A percentile compares a stretch with the other conserved stretches of the same genome.
Evolutionary conservation across 495 filamentous ascomycete species (phyloP).

Genomic region (Thermochaetoides thermophila): DNA sequence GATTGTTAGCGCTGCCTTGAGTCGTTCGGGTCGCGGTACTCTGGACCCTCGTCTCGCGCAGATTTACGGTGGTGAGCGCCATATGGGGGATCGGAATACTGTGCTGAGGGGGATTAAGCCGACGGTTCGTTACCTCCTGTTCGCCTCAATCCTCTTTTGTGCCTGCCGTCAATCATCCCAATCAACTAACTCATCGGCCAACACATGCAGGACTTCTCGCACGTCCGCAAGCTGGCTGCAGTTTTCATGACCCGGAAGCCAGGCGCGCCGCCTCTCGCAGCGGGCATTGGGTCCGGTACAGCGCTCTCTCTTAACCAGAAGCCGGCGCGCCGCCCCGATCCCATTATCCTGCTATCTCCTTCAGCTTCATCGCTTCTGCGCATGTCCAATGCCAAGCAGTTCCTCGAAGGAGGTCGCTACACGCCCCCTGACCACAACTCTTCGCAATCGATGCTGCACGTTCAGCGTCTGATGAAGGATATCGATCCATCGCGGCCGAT

Average conservation of each 20-base stretch:
- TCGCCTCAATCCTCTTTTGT: no score
- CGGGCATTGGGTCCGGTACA: constrained; percentile 17
- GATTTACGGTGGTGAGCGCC: constrained; percentile 82
- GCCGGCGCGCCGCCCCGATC: constrained; percentile 53
- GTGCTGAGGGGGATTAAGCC: constrained; percentile 79
- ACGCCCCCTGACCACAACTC: constrained; percentile 55
- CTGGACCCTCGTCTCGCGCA: constrained; percentile 68
- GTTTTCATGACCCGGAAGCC: constrained; percentile 57
- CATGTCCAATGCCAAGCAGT: constrained; percentile 91
- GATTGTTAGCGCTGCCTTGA: constrained; percentile 32
- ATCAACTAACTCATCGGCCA: neutral
- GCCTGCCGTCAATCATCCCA: no score
- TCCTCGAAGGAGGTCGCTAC: constrained; percentile 77
- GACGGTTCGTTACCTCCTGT: constrained; percentile 42
- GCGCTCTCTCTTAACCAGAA: constrained; percentile 34
- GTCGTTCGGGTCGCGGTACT: constrained; percentile 41
- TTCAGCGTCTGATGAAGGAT: constrained; percentile 62
- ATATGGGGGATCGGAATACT: constrained; percentile 84
- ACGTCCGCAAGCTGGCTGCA: constrained; percentile 75
- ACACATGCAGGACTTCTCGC: constrained; percentile 68
- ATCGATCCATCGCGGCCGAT: constrained; percentile 58
- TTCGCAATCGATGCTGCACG: constrained; percentile 65
- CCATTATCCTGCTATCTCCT: constrained; percentile 97
- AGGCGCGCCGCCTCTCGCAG: constrained; percentile 4
- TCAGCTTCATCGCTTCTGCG: constrained; percentile 94